Base-by-base conservation (phyloP, 1,284 basidiomycete species). In the Cronartium ribicola region DNA sequence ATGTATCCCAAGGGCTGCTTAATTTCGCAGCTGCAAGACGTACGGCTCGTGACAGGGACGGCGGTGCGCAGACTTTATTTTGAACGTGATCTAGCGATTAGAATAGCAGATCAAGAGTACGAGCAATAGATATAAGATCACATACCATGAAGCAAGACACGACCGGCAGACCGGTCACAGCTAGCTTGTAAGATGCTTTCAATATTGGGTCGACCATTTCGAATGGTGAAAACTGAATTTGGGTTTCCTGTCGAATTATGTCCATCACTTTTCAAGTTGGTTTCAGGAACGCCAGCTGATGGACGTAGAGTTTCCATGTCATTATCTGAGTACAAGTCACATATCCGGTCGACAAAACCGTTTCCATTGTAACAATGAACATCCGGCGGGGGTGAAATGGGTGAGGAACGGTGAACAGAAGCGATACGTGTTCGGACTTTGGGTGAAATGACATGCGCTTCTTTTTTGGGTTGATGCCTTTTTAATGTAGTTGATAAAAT, bases 1-100 rank as follows among this genome's bases (percentile, higher is more conserved):
- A 67, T 29, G 65, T 48, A 48, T 44, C 65, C 37, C 48, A 37
- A 51, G 65, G 65, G 22, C 65, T 67, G 43, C 46, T 51, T 46
- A 48, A 6, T 37, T 22, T 55, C 46, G 65, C 65, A 40, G 65
- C 65, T 46, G 65, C 43, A 46, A 67, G 10, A n/a, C 57, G 48
- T n/a, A 67, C 65, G 4, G 3, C 46, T n/a, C 57, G 46, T 22
- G 65, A 67, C 57, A 67, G 39, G 57, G 39, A 51, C 37, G 39
- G 41, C 57, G 65, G 65, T 37, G 46, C 65, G 51, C 65, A 67
- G n/a, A 67, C 65, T 67, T 13, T 14, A 4, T 37, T 62, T 7
- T 48, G 39, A 29, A 37, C 22, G 40, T 37, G 29, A 55, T 44
- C n/a, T 36, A 46, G 11, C 14, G 44, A 22, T 37, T 4, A 22